Percentiles rank a stretch among this genome's conserved stretches.
These are phyloP conservation scores for Astrephomene gubernaculifera DNA, from an alignment of 139 green algal species.

Conservation along the genomic window DNA sequence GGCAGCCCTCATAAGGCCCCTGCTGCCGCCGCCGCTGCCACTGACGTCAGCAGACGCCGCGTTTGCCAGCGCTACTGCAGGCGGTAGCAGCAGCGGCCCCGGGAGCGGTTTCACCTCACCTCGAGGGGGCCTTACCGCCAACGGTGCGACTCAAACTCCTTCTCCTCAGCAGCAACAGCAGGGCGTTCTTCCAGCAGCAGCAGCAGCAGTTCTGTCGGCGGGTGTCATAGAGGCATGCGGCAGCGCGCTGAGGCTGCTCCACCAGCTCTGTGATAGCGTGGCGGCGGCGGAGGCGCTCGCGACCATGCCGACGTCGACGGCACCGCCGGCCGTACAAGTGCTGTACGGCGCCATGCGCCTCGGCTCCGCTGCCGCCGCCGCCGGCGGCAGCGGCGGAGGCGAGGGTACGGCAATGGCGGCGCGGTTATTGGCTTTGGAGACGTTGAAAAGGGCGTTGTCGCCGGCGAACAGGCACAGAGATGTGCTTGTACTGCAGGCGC, in stretches of 20 bases:
- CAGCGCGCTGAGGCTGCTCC: slow-evolving; percentile 78
- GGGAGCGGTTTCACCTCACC: no score
- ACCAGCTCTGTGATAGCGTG: slow-evolving; percentile 67
- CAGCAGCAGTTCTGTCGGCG: slow-evolving; percentile 54
- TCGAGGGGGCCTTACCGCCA: no score
- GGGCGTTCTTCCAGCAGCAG: neutral
- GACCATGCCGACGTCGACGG: neutral
- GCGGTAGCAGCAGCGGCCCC: no score
- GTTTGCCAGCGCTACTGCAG: no score
- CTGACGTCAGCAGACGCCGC: neutral
- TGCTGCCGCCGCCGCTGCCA: slow-evolving; percentile 17
- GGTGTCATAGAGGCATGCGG: slow-evolving; percentile 47
- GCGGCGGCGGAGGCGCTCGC: slow-evolving; percentile 75
- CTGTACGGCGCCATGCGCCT: slow-evolving; percentile 63
- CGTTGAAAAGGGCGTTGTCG: slow-evolving; percentile 74
- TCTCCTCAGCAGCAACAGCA: no score
- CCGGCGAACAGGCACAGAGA: slow-evolving; percentile 71
- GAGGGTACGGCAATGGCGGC: no score
- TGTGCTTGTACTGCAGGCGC: slow-evolving; percentile 65
- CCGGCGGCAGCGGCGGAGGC: no score
- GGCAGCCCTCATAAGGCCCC: slow-evolving; percentile 9
- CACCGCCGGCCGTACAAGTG: slow-evolving; percentile 34
- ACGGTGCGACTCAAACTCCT: no score
- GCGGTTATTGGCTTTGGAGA: slow-evolving; percentile 81
- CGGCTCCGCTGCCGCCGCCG: no score